Evolutionary conservation across 179 eudicot species (phyloP).

Genomic region (Silene noctiflora): DNA sequence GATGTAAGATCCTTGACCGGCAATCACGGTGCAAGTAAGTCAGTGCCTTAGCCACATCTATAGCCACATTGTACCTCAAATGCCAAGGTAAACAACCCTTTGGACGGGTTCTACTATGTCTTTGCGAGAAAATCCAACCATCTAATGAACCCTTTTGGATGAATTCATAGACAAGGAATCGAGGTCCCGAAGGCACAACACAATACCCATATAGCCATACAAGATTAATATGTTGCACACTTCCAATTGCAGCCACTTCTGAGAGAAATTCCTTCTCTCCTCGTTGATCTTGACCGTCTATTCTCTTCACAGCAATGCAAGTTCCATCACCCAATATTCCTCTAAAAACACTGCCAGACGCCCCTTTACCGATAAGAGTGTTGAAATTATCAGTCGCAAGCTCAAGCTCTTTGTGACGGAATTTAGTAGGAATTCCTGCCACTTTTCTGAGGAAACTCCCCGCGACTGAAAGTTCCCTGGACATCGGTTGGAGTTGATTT

Average conservation of each 20-base stretch:
- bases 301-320: conserved; percentile 63
- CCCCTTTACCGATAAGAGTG: conserved; percentile 49
- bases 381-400: conserved; percentile 62
- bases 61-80: conserved; percentile 43
- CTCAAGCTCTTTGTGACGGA: conserved; percentile 48
- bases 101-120: not conserved
- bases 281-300: conserved; percentile 36
- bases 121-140: conserved; percentile 59
- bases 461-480: conserved; percentile 56
- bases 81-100: conserved; percentile 65
- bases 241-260: conserved; percentile 62
- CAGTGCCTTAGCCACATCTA: conserved; percentile 72
- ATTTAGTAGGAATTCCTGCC: conserved; percentile 57
- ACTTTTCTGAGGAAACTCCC: conserved; percentile 49
- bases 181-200: conserved; percentile 38
- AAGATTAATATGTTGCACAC: conserved; percentile 47
- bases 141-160: conserved; percentile 58
- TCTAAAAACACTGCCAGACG: conserved; percentile 59
- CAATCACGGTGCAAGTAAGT: conserved; percentile 71
- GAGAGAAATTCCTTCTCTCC: conserved; percentile 54
- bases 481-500: conserved; percentile 16
- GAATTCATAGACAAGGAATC: conserved; percentile 61
- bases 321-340: conserved; percentile 62
- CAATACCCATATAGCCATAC: conserved; percentile 60
- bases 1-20: conserved; percentile 51